phyloP scores from a whole-genome alignment of 2,329 filamentous ascomycete species.

The Scorias spongiosa region DNA sequence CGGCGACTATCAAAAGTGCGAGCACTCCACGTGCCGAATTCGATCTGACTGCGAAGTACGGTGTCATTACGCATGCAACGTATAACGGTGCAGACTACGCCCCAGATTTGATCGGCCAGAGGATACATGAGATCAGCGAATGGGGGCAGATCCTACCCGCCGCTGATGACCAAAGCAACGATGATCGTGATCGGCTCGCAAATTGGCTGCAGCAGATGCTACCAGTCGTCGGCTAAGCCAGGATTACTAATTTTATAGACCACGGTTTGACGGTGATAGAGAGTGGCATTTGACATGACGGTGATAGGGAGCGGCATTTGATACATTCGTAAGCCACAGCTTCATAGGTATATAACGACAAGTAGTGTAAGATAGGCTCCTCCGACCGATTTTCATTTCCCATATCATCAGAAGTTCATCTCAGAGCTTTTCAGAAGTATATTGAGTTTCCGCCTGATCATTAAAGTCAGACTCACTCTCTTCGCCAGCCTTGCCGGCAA shows the following conservation, averaged over 20 bases:
- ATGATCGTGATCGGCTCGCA: slow-evolving; percentile 2
- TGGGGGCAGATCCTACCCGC: slow-evolving; percentile 16
- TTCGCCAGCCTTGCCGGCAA: slow-evolving; percentile 4
- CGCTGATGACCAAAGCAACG: background rate
- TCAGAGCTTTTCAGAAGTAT: slow-evolving; percentile 1
- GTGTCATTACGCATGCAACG: slow-evolving; percentile 36
- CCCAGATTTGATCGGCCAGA: slow-evolving; percentile 17
- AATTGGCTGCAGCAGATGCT: slow-evolving; percentile 12
- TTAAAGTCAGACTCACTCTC: slow-evolving; percentile 4
- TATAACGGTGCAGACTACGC: slow-evolving; percentile 19
- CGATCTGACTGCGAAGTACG: slow-evolving; percentile 32
- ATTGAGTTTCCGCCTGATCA: slow-evolving; percentile 4
- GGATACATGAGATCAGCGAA: slow-evolving; percentile 34
- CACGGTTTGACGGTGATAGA: no score
- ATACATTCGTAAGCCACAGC: no score
- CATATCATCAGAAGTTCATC: background rate
- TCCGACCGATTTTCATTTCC: no score
- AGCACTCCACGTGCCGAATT: background rate
- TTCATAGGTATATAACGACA: no score
- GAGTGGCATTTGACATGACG: no score
- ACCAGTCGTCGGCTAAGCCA: slow-evolving; percentile 1
- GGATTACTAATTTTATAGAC: no score
- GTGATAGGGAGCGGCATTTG: no score
- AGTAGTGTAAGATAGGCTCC: no score
- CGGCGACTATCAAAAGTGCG: background rate